These are phyloP conservation scores for Trichoderma erinaceum DNA, from an alignment of 495 filamentous ascomycete genomes.

Conservation along the genomic window DNA sequence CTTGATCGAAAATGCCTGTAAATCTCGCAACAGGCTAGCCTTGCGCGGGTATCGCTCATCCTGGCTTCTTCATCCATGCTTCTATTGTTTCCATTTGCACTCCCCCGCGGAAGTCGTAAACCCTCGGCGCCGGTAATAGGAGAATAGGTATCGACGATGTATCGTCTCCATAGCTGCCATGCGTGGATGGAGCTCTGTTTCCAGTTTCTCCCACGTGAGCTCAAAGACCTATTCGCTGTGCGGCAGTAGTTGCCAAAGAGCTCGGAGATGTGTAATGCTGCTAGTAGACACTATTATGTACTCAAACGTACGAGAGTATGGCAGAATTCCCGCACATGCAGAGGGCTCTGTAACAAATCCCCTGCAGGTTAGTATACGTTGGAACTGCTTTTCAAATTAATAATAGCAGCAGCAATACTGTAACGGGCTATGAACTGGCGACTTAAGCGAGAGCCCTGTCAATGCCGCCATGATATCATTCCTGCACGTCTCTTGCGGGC, in stretches of 20 bases:
- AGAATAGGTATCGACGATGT: not conserved
- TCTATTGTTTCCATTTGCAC: not conserved
- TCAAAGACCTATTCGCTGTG: not conserved
- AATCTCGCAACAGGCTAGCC: constrained; percentile 3
- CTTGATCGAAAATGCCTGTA: not conserved
- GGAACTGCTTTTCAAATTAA: not conserved
- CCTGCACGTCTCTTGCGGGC: not conserved
- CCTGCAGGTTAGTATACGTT: not conserved
- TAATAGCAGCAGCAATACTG: too few relatives aligned
- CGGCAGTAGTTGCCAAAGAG: too few relatives aligned
- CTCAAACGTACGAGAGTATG: too few relatives aligned
- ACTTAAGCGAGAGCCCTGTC: not conserved
- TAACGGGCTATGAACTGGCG: not conserved
- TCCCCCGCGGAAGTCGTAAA: not conserved
- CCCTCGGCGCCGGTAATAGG: constrained; percentile 3
- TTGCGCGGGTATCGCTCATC: not conserved
- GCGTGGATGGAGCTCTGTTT: too few relatives aligned
- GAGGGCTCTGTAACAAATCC: too few relatives aligned
- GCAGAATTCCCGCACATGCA: too few relatives aligned
- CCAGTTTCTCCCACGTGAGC: too few relatives aligned
- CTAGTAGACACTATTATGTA: too few relatives aligned
- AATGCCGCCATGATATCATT: not conserved
- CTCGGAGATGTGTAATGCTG: too few relatives aligned
- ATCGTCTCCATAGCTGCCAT: not conserved
- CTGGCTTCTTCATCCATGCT: not conserved